Conservation (phyloP, 169 alveolate species). For the Theileria sp. region DNA sequence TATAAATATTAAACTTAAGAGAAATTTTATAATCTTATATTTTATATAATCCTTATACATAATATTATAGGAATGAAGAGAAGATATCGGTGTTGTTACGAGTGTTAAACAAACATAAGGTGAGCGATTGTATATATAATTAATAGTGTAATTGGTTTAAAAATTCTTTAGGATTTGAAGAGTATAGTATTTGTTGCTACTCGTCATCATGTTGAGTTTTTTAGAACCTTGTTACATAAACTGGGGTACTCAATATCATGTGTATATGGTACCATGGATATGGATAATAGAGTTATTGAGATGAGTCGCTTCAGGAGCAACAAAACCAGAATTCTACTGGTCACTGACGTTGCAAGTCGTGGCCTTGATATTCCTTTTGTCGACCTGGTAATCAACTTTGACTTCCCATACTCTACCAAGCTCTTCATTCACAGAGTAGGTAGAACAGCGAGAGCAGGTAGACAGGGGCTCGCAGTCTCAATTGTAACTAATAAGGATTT, state of each 20-base stretch:
- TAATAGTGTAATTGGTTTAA: not conserved
- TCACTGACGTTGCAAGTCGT: conserved; percentile 99
- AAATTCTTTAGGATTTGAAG: conserved; percentile 8
- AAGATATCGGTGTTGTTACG: conserved; percentile 42
- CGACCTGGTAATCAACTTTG: conserved; percentile 95
- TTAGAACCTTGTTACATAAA: conserved; percentile 35
- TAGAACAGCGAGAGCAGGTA: conserved; percentile 98
- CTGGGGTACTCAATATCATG: conserved; percentile 31
- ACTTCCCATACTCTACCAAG: conserved; percentile 93
- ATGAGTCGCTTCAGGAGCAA: conserved; percentile 43
- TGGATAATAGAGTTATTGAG: conserved; percentile 52
- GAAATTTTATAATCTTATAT: not conserved
- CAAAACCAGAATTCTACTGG: conserved; percentile 68
- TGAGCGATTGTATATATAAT: not conserved
- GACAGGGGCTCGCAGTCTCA: conserved; percentile 64
- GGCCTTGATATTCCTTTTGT: conserved; percentile 98
- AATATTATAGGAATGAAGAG: conserved; percentile 41
- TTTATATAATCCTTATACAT: not conserved
- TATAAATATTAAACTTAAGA: not conserved
- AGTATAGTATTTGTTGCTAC: conserved; percentile 62
- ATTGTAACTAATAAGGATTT: conserved; percentile 55
- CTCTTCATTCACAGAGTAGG: conserved; percentile 98
- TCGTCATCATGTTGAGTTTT: conserved; percentile 66
- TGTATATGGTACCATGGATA: conserved; percentile 66
- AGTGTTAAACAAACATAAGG: conserved; percentile 29